Evolutionary conservation across 179 eudicot genomes (phyloP), one percentile per base, ranked within the genome.

Genomic region (Pouteria campechiana): DNA sequence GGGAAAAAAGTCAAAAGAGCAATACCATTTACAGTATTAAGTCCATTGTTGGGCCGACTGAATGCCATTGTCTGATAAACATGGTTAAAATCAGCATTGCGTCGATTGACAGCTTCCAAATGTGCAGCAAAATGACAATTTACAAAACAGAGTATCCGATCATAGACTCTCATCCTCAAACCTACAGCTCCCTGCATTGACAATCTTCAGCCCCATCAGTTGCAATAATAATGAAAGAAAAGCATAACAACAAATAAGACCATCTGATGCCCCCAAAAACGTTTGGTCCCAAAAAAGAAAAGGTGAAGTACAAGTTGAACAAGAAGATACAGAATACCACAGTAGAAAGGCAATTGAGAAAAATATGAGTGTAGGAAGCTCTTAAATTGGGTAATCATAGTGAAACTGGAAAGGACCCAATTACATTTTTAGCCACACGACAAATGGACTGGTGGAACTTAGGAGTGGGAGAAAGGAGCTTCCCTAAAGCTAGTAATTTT

Each of bases 81-180:
- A 45, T 92, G 85, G 63, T 92, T 92, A 61, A 92, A 92, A 61
- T 92, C 99, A 41, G 88, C 88, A 87, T 92, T 92, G 25, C 99
- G 75, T 24, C 99, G 92, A 48, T 51, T 71, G 52, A 87, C 92
- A 34, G 96, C 99, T 51, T 92, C 99, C 55, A 75, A 46, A 52
- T 92, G 96, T 31, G 99, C 96, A 60, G 99, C 99, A 75, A 92
- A 92, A 64, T 92, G 99, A 63, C 99, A 82, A 60, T 87, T 87
- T 48, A 92, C 92, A 60, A 92, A 92, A 67, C 99, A 92, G 68
- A 92, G 60, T 46, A 54, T 67, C 55, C 96, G 72, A 54, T 69
- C 93, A 65, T 73, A 80, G 6, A 92, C 68, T 72, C 94, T 83
- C 90, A 92, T 79, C 72, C 88, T 78, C 64, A 92, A 68, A 46